Evolutionary conservation across 75 land plant species (phyloP).

Genomic region (Picea glauca): DNA sequence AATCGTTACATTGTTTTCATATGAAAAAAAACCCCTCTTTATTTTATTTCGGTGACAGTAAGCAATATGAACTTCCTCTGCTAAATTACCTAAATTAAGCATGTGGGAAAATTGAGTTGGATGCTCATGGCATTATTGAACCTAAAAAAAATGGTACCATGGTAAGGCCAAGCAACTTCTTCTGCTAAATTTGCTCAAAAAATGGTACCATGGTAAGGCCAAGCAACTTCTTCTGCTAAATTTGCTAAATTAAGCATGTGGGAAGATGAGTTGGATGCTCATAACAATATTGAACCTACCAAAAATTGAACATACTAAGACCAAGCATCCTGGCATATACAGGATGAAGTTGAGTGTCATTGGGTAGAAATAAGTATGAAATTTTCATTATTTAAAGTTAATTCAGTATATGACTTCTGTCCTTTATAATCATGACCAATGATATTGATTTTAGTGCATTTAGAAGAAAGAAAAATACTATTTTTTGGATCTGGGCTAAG

Average conservation of each 20-base stretch:
- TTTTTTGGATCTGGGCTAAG: no score
- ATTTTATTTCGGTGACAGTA: slow-evolving; percentile 51
- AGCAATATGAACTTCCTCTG: slow-evolving; percentile 95
- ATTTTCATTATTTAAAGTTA: background rate
- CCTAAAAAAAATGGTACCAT: slow-evolving; percentile 43
- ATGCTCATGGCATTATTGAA: slow-evolving; percentile 9
- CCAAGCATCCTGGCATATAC: background rate
- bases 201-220: slow-evolving; percentile 13
- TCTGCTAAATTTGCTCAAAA: slow-evolving; percentile 45
- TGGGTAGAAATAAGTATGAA: background rate
- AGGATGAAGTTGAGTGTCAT: background rate
- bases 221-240: slow-evolving; percentile 44
- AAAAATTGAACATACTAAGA: slow-evolving; percentile 3
- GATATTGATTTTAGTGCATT: background rate
- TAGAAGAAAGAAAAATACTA: background rate
- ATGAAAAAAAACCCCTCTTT: slow-evolving; percentile 64
- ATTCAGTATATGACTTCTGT: background rate
- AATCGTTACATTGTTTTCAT: slow-evolving; percentile 72
- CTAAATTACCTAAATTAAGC: slow-evolving; percentile 85
- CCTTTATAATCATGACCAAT: background rate
- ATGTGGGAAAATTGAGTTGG: slow-evolving; percentile 50
- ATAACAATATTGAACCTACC: slow-evolving; percentile 83
- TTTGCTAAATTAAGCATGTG: no score
- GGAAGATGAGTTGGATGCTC: slow-evolving; percentile 42
- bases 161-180: slow-evolving; percentile 5